Conservation (phyloP, 1,284 basidiomycete genomes). For the Cryptococcus sp. region DNA sequence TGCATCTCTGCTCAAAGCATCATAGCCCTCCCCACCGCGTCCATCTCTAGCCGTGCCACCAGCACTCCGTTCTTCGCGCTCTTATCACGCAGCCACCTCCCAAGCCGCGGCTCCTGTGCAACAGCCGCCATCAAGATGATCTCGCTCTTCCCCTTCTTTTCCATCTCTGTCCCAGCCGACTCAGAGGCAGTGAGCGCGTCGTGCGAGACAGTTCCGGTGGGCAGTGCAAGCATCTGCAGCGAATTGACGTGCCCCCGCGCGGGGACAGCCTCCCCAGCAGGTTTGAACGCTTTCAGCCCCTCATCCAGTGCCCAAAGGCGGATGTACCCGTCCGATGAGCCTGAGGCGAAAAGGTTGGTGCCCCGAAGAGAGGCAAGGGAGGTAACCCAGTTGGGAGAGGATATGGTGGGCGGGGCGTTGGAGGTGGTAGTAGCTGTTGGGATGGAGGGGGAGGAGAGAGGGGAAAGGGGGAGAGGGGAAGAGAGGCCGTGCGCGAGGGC, state of each 20-base stretch:
- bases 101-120: constrained; percentile 82
- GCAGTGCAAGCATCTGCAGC: constrained; percentile 69
- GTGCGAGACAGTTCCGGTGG: constrained; percentile 54
- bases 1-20: constrained; percentile 3
- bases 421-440: constrained; percentile 57
- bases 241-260: constrained; percentile 83
- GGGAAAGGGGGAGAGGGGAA: constrained; percentile 37
- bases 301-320: constrained; percentile 83
- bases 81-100: constrained; percentile 79
- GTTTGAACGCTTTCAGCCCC: constrained; percentile 70
- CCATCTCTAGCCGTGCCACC: constrained; percentile 53
- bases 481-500: constrained; percentile 74
- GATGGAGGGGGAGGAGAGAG: constrained; percentile 65
- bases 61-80: constrained; percentile 68
- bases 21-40: constrained; percentile 11
- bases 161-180: constrained; percentile 8
- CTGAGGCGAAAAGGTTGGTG: constrained; percentile 86
- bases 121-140: constrained; percentile 72
- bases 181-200: not conserved
- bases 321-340: constrained; percentile 87
- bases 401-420: constrained; percentile 64
- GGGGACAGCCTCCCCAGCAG: constrained; percentile 56
- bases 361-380: constrained; percentile 76
- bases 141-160: constrained; percentile 44
- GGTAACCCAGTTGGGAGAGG: constrained; percentile 79